These are phyloP conservation scores for Lactarius sanguifluus DNA, from an alignment of 768 basidiomycete genomes.

Conservation along the genomic window DNA sequence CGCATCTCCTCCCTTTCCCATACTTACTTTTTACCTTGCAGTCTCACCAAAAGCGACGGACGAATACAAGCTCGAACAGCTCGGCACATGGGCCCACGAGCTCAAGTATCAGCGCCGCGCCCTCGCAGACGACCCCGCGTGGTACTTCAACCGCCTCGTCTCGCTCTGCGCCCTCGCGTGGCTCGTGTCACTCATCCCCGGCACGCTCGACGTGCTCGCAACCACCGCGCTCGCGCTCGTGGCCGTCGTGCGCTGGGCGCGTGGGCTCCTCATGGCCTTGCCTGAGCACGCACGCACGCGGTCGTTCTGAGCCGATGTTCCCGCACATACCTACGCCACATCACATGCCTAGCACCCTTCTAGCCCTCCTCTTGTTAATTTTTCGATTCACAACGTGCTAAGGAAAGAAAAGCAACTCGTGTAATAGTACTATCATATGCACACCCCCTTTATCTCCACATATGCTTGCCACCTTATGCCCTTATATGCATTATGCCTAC, in stretches of 20 bases:
- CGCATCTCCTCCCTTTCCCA: background rate
- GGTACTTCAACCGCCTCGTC: conserved; percentile 24
- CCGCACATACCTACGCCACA: background rate
- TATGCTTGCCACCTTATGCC: background rate
- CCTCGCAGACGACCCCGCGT: conserved; percentile 16
- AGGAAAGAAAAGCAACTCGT: background rate
- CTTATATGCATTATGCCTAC: background rate
- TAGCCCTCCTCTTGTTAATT: background rate
- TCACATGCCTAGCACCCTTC: background rate
- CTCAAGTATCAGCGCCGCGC: conserved; percentile 23
- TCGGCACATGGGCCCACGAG: conserved; percentile 22
- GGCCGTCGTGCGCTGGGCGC: conserved; percentile 6
- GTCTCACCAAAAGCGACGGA: conserved; percentile 6
- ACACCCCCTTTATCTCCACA: background rate
- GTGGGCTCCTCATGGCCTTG: background rate
- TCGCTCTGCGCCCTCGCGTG: conserved; percentile 19
- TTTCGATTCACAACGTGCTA: background rate
- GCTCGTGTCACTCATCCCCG: conserved; percentile 23
- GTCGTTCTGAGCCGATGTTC: background rate
- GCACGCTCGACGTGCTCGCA: background rate
- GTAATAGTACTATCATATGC: background rate
- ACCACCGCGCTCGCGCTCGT: background rate
- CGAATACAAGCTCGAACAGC: conserved; percentile 19
- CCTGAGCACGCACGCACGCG: background rate
- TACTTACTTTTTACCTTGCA: background rate